phyloP scores from a whole-genome alignment of 352 stramenopile species.

The Phytophthora melonis region DNA sequence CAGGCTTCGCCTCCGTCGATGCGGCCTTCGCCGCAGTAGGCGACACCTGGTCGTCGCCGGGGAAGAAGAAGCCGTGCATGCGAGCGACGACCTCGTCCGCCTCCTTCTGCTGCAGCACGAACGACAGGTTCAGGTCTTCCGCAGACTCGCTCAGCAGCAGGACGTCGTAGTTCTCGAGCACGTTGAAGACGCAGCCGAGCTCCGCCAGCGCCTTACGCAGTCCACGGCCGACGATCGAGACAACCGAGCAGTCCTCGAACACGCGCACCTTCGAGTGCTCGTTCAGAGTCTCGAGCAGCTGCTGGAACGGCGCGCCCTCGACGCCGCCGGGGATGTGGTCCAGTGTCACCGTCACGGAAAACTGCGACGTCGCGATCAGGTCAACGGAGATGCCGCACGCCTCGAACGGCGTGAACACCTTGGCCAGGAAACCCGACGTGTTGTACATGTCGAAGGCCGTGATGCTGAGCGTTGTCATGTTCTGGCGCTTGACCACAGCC shows the following conservation, averaged over 20 bases:
- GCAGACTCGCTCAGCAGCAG: conserved; percentile 87
- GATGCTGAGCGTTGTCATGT: conserved; percentile 91
- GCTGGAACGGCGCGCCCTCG: conserved; percentile 71
- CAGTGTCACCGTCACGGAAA: conserved; percentile 89
- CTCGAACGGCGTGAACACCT: conserved; percentile 89
- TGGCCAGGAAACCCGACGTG: conserved; percentile 86
- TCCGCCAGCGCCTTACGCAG: conserved; percentile 85
- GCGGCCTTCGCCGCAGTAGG: conserved; percentile 11
- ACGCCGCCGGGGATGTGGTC: conserved; percentile 89
- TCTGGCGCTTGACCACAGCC: conserved; percentile 85
- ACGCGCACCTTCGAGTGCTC: conserved; percentile 81
- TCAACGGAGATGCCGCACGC: conserved; percentile 89
- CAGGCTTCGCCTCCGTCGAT: conserved; percentile 11
- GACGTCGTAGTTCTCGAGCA: conserved; percentile 87
- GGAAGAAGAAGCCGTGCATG: conserved; percentile 87
- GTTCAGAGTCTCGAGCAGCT: conserved; percentile 72
- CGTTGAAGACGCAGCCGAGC: conserved; percentile 85
- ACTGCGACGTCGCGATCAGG: conserved; percentile 90
- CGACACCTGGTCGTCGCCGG: conserved; percentile 19
- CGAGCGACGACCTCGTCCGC: conserved; percentile 81
- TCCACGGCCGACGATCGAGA: conserved; percentile 87
- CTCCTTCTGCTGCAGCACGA: conserved; percentile 85
- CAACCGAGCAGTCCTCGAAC: conserved; percentile 83
- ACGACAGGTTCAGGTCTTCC: conserved; percentile 92
- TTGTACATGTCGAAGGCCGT: conserved; percentile 90